Base-by-base conservation (phyloP, 75 land plant species). In the Picea sitchensis region DNA sequence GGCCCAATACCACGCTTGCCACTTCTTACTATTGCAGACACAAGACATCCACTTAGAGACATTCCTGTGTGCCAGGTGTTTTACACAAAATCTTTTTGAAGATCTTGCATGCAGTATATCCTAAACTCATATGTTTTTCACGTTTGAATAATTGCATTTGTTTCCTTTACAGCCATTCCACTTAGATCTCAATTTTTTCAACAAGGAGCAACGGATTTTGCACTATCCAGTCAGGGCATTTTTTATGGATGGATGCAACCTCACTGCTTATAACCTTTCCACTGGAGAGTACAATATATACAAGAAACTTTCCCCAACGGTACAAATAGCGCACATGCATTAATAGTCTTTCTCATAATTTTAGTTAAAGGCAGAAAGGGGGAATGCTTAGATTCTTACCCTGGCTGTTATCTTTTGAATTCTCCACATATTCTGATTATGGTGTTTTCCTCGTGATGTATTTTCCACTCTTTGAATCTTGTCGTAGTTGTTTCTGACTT, bases 161-260 rank as follows among this genome's bases (percentile, higher is more conserved):
- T 32, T 71, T 41, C 9, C 54, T 56, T 80, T 77, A 34, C 92
- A 98, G 99, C 93, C 98, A 30, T 90, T 90, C 75, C 98, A 98
- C 79, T 85, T 91, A 84, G 96, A 92, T 81, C 82, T 98, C 34
- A 91, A 91, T 81, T 98, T 98, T 79, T 98, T 95, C 89, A 98
- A 87, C 80, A 91, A 87, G 78, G 98, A 91, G 80, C 90, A 93
- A 44, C 88, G 99, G 8, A 94, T 95, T 76, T 92, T 98, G 63
- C 92, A 98, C 64, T 98, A 98, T 86, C 98, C 99, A 51, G 92
- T 89, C 59, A 87, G 99, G 62, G 96, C 92, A 44, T 98, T 98
- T 82, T 98, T 95, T 80, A 79, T 98, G 76, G 99, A 98, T 82
- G 98, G 93, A 32, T 81, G 85, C 75, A 98, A 98, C 76, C 89